Percentiles rank a stretch among this genome's conserved stretches.
Conservation (phyloP, 257 asterid genomes). For the Buddleja alternifolia region DNA sequence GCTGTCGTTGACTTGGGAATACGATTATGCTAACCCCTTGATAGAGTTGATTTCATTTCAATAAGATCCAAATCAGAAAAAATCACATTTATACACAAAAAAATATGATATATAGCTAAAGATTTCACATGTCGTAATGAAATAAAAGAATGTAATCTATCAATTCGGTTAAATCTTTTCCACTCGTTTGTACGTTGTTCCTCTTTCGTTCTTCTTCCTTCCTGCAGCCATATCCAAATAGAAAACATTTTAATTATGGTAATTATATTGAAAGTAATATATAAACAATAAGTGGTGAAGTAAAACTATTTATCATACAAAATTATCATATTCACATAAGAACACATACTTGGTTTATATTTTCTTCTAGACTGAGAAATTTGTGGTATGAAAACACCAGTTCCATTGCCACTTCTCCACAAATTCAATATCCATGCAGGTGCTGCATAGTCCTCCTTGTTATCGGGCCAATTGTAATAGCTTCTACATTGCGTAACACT, state of each 20-base stretch:
- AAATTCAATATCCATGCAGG: constrained; percentile 57
- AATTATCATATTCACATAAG: neutral
- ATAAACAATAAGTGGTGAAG: neutral
- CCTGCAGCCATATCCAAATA: constrained; percentile 43
- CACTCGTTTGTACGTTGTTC: constrained; percentile 38
- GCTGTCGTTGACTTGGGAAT: neutral
- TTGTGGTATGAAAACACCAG: constrained; percentile 92
- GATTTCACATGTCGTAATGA: neutral
- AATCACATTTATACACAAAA: too few species aligned
- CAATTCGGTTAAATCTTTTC: constrained; percentile 19
- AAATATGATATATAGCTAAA: neutral
- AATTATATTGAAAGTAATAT: too few species aligned
- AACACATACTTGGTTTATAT: constrained; percentile 52
- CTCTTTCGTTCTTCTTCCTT: constrained; percentile 48
- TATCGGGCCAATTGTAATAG: constrained; percentile 45
- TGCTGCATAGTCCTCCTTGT: constrained; percentile 32
- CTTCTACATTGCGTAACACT: neutral
- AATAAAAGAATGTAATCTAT: constrained; percentile 19
- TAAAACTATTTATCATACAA: neutral
- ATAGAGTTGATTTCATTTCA: too few species aligned
- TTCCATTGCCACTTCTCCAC: constrained; percentile 75
- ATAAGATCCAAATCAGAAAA: too few species aligned
- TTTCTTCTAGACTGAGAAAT: constrained; percentile 44
- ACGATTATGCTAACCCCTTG: neutral
- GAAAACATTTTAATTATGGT: neutral